Base-by-base conservation (phyloP, 2,329 filamentous ascomycete genomes). In the Fusarium oxysporum region DNA sequence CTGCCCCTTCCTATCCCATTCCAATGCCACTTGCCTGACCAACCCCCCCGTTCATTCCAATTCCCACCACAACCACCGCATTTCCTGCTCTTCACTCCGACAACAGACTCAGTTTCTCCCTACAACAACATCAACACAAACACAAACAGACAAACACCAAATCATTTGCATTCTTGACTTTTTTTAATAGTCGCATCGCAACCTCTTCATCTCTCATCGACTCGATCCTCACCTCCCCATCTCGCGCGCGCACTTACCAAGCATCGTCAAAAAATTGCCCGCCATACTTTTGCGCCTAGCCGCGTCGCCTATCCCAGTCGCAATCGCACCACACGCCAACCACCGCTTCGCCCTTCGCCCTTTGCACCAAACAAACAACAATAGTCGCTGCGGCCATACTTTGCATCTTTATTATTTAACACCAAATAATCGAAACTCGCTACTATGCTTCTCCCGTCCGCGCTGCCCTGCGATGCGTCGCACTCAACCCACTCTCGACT, bases 401-500 rank as follows among this genome's bases (percentile, higher is more conserved):
- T 51, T 53, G 40, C 44, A 61, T 25, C 25, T 28, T 25, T 40
- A 33, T 19, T 45, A 38, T 35, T 51, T 32, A 38, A 56, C 23
- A 58, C n/a, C 48, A 54, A 58, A 43, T 50, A 62, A 59, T 54
- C 45, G 56, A 64, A 73, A 54, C 56, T 57, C 45, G 58, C 62
- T 71, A 83, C 71, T 28, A 91, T 91, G 89, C 81, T 91, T 65
- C 85, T 90, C 70, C 88, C 89, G 25, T 90, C 89, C 35, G 87
- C 88, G 40, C 80, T 91, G 48, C 82, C 86, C 35, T 90, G 88
- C 86, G 88, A 90, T 79, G 80, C 85, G 78, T 85, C 86, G 83
- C 86, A 85, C 65, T 78, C 83, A 62, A 61, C 73, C 40, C 72
- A 73, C 81, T 81, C 83, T 51, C 85, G 84, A 71, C 84, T 86